Evolutionary conservation across 345 rosid genomes (phyloP).

Genomic region (Diplotaxis tenuifolia): DNA sequence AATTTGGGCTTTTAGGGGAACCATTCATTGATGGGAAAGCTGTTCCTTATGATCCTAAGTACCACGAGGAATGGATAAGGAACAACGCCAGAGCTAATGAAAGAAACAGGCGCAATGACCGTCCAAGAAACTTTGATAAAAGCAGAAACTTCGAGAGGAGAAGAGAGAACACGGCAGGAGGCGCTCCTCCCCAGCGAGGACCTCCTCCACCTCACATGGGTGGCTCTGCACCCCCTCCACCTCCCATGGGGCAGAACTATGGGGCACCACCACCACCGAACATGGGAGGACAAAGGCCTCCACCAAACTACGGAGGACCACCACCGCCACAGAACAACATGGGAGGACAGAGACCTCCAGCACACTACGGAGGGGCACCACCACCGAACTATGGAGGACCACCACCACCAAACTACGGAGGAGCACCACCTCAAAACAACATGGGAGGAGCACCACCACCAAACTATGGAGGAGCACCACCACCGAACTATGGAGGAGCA

Average conservation of each 20-base stretch:
- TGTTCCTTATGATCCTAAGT: slow-evolving; percentile 93
- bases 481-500: slow-evolving; percentile 23
- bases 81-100: slow-evolving; percentile 87
- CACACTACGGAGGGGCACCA: slow-evolving; percentile 24
- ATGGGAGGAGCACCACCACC: slow-evolving; percentile 30
- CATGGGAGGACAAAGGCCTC: slow-evolving; percentile 34
- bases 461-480: slow-evolving; percentile 26
- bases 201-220: slow-evolving; percentile 25
- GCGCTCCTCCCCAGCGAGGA: slow-evolving; percentile 38
- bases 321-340: slow-evolving; percentile 20
- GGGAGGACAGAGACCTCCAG: slow-evolving; percentile 36
- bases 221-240: slow-evolving; percentile 34
- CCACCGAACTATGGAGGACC: slow-evolving; percentile 26
- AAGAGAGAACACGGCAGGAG: slow-evolving; percentile 66
- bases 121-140: slow-evolving; percentile 69
- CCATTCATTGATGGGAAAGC: slow-evolving; percentile 95
- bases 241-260: slow-evolving; percentile 28
- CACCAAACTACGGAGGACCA: slow-evolving; percentile 28
- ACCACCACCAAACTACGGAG: slow-evolving; percentile 29
- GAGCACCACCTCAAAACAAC: slow-evolving; percentile 29
- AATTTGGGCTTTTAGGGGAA: slow-evolving; percentile 68
- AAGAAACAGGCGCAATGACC: slow-evolving; percentile 80
- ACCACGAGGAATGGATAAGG: slow-evolving; percentile 97
- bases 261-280: slow-evolving; percentile 27
- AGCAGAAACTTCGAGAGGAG: slow-evolving; percentile 91